phyloP scores from a whole-genome alignment of 768 basidiomycete genomes.

The Leccinum sublutescens region DNA sequence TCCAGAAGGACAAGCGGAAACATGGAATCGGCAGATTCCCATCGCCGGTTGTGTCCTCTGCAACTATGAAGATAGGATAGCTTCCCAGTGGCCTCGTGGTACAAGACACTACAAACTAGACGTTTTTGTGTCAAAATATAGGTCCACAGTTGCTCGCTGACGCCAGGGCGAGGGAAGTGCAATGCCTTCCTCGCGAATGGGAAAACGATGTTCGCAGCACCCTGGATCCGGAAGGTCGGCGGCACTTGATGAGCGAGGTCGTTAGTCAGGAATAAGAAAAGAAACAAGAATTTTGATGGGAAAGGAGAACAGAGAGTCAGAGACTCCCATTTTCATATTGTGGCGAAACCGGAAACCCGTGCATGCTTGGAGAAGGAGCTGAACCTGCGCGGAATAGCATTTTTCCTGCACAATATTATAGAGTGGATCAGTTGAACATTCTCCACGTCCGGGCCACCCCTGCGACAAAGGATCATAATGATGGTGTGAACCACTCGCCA shows the following conservation, averaged over 20 bases:
- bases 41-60: background rate
- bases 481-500: background rate
- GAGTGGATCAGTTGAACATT: constrained; percentile 4
- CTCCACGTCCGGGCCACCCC: too few relatives aligned
- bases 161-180: constrained; percentile 3
- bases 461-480: background rate
- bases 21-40: background rate
- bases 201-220: constrained; percentile 39
- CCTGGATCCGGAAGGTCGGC: constrained; percentile 28
- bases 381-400: background rate
- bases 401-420: background rate
- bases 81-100: too few relatives aligned
- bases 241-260: constrained; percentile 2
- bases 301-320: background rate
- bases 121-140: constrained; percentile 25
- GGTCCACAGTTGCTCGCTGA: constrained; percentile 25
- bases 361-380: background rate
- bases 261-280: constrained; percentile 16
- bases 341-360: background rate
- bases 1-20: background rate
- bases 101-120: constrained; percentile 44
- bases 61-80: too few relatives aligned
- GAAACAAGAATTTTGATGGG: constrained; percentile 10
- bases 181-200: constrained; percentile 35
- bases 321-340: constrained; percentile 1